A percentile compares a stretch with the other conserved stretches of the same genome.
Conservation (phyloP, 306 rosid species). For the Cicer pinnatifidum region DNA sequence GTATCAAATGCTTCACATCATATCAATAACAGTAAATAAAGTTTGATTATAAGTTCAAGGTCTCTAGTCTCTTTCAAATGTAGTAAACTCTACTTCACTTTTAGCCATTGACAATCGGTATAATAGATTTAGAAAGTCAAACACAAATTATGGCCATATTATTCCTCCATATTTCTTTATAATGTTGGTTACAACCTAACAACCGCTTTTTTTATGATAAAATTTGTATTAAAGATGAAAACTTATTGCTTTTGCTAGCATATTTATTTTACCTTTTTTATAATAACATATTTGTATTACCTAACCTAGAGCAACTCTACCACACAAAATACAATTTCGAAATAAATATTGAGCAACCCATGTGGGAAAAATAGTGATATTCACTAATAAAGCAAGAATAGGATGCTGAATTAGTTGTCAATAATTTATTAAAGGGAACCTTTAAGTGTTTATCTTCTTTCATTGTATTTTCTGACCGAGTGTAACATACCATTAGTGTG, state of each 20-base stretch:
- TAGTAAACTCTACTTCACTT: slow-evolving; percentile 27
- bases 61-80: neutral
- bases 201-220: slow-evolving; percentile 14
- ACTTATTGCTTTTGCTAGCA: slow-evolving; percentile 29
- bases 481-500: slow-evolving; percentile 39
- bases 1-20: neutral
- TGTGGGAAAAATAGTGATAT: slow-evolving; percentile 45
- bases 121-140: slow-evolving; percentile 42
- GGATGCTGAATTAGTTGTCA: slow-evolving; percentile 47
- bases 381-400: slow-evolving; percentile 31
- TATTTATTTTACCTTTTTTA: slow-evolving; percentile 43
- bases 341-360: slow-evolving; percentile 42
- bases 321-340: slow-evolving; percentile 34
- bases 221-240: neutral
- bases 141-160: slow-evolving; percentile 34
- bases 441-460: slow-evolving; percentile 10
- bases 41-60: neutral
- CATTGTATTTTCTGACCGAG: slow-evolving; percentile 38
- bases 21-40: too few relatives aligned
- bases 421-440: slow-evolving; percentile 40
- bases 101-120: slow-evolving; percentile 39
- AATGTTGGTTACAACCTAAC: slow-evolving; percentile 43
- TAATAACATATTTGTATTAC: slow-evolving; percentile 36
- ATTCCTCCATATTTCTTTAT: slow-evolving; percentile 23
- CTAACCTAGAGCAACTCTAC: slow-evolving; percentile 51